phyloP scores from a whole-genome alignment of 192 early-diverging fungal species.

The Coemansia sp. region DNA sequence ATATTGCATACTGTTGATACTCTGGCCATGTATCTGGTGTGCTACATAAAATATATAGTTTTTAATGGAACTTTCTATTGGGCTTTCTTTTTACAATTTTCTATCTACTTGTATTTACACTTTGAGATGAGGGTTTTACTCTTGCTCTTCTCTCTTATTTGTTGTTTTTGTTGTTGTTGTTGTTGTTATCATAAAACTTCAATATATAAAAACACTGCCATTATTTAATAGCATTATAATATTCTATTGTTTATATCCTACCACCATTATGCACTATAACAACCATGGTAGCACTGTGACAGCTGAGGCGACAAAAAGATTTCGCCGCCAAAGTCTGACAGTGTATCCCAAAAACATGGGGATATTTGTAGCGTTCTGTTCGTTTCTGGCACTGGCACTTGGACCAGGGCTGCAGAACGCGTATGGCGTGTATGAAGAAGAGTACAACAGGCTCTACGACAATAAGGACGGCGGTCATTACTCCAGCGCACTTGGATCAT shows the following conservation, averaged over 20 bases:
- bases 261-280: neutral
- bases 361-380: slow-evolving; percentile 43
- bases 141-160: neutral
- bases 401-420: slow-evolving; percentile 50
- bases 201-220: neutral
- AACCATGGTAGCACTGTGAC: neutral
- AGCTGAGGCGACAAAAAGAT: slow-evolving; percentile 9
- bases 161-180: neutral
- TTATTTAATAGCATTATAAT: slow-evolving; percentile 6
- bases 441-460: slow-evolving; percentile 47
- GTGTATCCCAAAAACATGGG: slow-evolving; percentile 47
- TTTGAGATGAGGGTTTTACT: neutral
- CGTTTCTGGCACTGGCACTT: slow-evolving; percentile 40
- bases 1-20: neutral
- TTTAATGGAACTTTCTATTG: neutral
- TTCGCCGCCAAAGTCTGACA: slow-evolving; percentile 39
- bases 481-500: slow-evolving; percentile 27
- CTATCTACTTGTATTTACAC: neutral
- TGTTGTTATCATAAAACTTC: neutral
- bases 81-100: no score
- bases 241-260: slow-evolving; percentile 7
- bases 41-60: neutral
- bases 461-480: slow-evolving; percentile 33
- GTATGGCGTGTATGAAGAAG: slow-evolving; percentile 53
- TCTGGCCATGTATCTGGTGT: neutral